Evolutionary conservation across 768 basidiomycete species (phyloP), one percentile per base, ranked within the genome.

Genomic region (Pisolithus orientalis): DNA sequence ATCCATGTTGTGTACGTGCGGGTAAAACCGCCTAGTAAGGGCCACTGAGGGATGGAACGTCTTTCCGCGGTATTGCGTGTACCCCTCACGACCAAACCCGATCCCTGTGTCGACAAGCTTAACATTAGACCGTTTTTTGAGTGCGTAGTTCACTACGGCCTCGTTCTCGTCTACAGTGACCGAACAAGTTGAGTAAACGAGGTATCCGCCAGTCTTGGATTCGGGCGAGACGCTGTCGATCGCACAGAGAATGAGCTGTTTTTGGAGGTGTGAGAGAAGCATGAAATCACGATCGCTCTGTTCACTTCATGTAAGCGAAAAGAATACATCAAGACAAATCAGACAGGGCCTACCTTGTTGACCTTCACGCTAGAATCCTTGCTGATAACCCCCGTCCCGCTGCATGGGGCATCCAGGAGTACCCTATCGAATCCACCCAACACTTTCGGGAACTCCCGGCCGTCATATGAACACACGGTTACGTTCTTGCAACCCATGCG

Each of bases 371-470:
- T 93, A 17, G 89, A 79, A 66, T 99, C 96, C 70, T 99, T 99
- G 71, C 86, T 89, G 66, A 99, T 99, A 51, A 99, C 95, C 54
- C 96, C 96, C 2, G 96, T 98, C 31, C 96, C 96, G 60, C 90
- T 92, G 69, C 96, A 99, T 27, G 96, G 96, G 34, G 96, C 95
- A 70, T 99, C 96, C 43, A 99, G 71, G 49, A 99, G 72, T 40
- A 98, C 94, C n/a, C 96, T 79, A 63, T 99, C 95, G 62, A 99
- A 99, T 6, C 96, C 96, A 21, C 95, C 96, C 79, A 99, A 94
- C 45, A 99, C 94, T 69, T 93, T 96, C 14, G 96, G 96, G 70
- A 98, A 99, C 69, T 98, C 90, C 51, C 96, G 77, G 6, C 95
- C 96, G 62, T 99, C 96, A 62, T 98, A 94, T 42, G 92, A 94